Percentiles rank a stretch among this genome's conserved stretches.
These are phyloP conservation scores for Yarrowia phangngaensis DNA, from an alignment of 805 yeast genomes.

Conservation along the genomic window DNA sequence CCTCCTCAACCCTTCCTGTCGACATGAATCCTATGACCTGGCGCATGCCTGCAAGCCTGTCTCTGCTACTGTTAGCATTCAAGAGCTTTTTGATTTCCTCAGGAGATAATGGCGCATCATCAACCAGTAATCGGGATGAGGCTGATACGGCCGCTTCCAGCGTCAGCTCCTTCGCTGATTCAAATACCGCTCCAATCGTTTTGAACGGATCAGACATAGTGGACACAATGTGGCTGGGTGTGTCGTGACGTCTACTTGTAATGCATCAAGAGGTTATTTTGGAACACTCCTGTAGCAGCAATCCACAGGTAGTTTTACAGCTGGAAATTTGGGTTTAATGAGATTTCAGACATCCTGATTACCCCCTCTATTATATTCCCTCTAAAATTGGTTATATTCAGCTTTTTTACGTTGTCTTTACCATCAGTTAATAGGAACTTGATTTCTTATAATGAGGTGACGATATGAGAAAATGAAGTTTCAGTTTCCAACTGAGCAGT, in stretches of 20 bases:
- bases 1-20: conserved; percentile 40
- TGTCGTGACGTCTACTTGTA: conserved; percentile 5
- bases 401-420: too few relatives aligned
- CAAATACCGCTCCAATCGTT: conserved; percentile 65
- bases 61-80: conserved; percentile 65
- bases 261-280: too few relatives aligned
- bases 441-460: too few relatives aligned
- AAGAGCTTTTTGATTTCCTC: conserved; percentile 62
- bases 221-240: conserved; percentile 7
- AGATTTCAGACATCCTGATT: too few relatives aligned
- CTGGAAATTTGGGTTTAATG: too few relatives aligned
- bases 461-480: too few relatives aligned
- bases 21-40: conserved; percentile 43
- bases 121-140: conserved; percentile 54
- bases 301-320: too few relatives aligned
- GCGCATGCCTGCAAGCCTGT: conserved; percentile 57
- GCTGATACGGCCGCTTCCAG: conserved; percentile 82
- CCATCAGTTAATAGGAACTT: too few relatives aligned
- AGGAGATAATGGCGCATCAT: conserved; percentile 57
- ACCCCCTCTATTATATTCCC: too few relatives aligned
- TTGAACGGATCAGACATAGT: conserved; percentile 56
- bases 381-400: too few relatives aligned
- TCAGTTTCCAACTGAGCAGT: too few relatives aligned
- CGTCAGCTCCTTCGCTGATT: conserved; percentile 74
- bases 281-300: too few relatives aligned